Evolutionary conservation across 106 monocot genomes (phyloP).

Genomic region (Chionographis japonica): DNA sequence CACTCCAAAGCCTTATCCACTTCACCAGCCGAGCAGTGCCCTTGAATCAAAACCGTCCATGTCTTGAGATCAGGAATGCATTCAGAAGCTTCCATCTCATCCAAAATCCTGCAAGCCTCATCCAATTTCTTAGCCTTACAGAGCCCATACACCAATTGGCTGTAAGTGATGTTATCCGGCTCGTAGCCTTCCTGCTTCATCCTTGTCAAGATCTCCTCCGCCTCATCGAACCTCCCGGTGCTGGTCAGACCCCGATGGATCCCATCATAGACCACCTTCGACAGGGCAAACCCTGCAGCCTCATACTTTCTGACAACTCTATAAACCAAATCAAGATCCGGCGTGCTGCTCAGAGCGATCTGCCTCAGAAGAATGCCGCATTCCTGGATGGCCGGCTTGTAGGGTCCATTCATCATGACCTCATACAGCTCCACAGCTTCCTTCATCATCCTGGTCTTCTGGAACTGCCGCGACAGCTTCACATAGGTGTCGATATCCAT

Average conservation of each 20-base stretch:
- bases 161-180: constrained; percentile 91
- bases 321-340: constrained; percentile 62
- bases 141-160: constrained; percentile 83
- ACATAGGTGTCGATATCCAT: constrained; percentile 89
- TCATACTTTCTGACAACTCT: constrained; percentile 82
- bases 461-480: constrained; percentile 61
- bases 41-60: constrained; percentile 86
- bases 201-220: constrained; percentile 52
- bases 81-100: constrained; percentile 55
- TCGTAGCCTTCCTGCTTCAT: constrained; percentile 67
- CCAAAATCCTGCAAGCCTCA: constrained; percentile 69
- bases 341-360: constrained; percentile 39
- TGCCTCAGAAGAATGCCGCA: constrained; percentile 64
- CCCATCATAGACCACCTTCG: constrained; percentile 83
- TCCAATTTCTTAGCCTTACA: constrained; percentile 74
- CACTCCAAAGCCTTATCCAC: constrained; percentile 55
- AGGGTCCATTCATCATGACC: constrained; percentile 91
- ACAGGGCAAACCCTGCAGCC: constrained; percentile 43
- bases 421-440: constrained; percentile 81
- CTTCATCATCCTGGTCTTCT: constrained; percentile 51
- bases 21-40: constrained; percentile 54
- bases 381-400: constrained; percentile 72
- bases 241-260: constrained; percentile 84
- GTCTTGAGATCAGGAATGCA: constrained; percentile 87
- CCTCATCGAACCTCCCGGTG: constrained; percentile 59